Conservation (phyloP, 2,329 filamentous ascomycete genomes). For the Escovopsis weberi region DNA sequence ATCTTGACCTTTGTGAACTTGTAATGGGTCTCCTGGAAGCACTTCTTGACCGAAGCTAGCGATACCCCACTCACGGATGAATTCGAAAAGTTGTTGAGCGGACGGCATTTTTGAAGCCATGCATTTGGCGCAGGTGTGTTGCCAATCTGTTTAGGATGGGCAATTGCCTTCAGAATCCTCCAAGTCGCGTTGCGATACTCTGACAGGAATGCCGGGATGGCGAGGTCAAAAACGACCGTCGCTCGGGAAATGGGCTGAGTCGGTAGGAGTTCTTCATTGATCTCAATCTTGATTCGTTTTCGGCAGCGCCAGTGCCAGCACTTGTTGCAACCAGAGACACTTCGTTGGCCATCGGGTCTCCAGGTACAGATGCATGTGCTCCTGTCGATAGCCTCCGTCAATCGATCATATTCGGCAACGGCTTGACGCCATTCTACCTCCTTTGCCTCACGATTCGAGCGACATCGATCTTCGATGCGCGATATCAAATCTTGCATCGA, state of each 20-base stretch:
- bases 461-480: neutral
- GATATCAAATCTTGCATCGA: neutral
- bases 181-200: conserved; percentile 10
- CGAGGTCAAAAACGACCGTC: conserved; percentile 35
- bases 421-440: neutral
- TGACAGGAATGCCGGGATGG: conserved; percentile 30
- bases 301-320: conserved; percentile 8
- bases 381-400: conserved; percentile 5
- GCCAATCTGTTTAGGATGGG: neutral
- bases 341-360: neutral
- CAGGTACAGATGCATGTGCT: conserved; percentile 8
- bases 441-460: neutral
- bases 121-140: neutral
- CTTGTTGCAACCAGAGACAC: conserved; percentile 5
- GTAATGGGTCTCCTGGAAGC: conserved; percentile 15
- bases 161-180: conserved; percentile 5
- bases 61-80: conserved; percentile 2
- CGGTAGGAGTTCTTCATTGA: conserved; percentile 13
- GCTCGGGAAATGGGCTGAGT: conserved; percentile 9
- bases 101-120: neutral
- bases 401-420: conserved; percentile 6
- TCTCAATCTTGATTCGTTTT: conserved; percentile 6
- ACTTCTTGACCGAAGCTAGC: conserved; percentile 13
- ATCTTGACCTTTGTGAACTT: neutral
- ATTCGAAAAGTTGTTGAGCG: conserved; percentile 1